Evolutionary conservation across 176 grass and related monocot species (phyloP).

Genomic region (Echinochloa phyllopogon): DNA sequence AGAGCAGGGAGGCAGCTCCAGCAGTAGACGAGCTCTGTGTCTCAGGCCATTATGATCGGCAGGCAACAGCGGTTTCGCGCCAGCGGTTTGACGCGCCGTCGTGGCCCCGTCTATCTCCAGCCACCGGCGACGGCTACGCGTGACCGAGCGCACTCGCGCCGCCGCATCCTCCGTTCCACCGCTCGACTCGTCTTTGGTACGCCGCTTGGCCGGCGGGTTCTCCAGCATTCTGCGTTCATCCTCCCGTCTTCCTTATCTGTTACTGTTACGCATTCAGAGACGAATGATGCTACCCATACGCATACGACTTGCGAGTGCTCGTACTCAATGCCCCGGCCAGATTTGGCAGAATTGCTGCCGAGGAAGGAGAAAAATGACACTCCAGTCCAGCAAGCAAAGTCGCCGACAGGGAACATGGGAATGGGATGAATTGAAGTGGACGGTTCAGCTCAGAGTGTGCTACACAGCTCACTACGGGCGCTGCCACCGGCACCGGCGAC

Average conservation of each 20-base stretch:
- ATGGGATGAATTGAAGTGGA: slow-evolving; percentile 42
- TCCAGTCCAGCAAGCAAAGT: neutral
- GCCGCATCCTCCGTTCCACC: neutral
- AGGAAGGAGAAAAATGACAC: neutral
- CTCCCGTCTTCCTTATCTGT: neutral
- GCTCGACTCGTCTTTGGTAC: neutral
- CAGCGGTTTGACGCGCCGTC: slow-evolving; percentile 5
- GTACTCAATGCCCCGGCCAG: neutral
- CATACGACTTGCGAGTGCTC: neutral
- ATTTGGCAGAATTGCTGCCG: neutral
- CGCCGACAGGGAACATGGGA: slow-evolving; percentile 49
- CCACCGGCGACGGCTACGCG: neutral
- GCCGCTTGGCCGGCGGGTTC: neutral
- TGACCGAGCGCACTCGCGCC: neutral
- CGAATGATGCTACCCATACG: neutral
- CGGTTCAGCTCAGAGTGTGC: neutral
- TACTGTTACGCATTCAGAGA: neutral
- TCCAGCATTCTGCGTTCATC: neutral
- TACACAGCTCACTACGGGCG: slow-evolving; percentile 17
- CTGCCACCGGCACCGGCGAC: neutral
- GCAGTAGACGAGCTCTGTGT: too few species aligned
- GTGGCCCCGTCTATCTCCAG: neutral
- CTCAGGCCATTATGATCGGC: slow-evolving; percentile 3
- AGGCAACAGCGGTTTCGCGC: neutral
- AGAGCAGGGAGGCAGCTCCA: neutral